These are phyloP conservation scores for Pseudogymnoascus sp. DNA, from an alignment of 2,329 filamentous ascomycete species.

Conservation along the genomic window DNA sequence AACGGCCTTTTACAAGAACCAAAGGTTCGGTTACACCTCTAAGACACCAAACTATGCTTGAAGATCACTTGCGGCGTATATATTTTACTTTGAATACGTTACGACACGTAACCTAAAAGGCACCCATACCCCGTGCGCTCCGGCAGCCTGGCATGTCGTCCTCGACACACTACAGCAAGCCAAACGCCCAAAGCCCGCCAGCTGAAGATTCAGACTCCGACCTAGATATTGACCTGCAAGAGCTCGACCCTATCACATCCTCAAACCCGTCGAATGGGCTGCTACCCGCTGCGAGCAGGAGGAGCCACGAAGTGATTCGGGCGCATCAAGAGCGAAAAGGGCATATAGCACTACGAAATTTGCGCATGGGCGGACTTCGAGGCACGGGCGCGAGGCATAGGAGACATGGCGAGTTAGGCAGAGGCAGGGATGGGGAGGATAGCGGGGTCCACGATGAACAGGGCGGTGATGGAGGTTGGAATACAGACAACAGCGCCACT, in stretches of 20 bases:
- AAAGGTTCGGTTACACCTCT: not conserved
- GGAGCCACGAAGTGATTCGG: conserved; percentile 23
- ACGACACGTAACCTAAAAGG: conserved; percentile 3
- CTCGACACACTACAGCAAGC: conserved; percentile 26
- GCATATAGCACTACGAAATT: conserved; percentile 62
- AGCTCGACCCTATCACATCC: conserved; percentile 57
- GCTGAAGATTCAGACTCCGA: conserved; percentile 67
- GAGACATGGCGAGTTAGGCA: conserved; percentile 54
- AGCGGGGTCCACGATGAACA: conserved; percentile 60
- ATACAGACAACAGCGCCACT: conserved; percentile 51
- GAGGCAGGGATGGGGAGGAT: conserved; percentile 46
- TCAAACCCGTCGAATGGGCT: conserved; percentile 20
- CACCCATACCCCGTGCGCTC: not conserved
- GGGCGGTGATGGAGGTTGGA: conserved; percentile 38
- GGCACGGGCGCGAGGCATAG: conserved; percentile 43
- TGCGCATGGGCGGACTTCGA: conserved; percentile 58
- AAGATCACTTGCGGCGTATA: not conserved
- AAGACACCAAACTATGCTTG: not conserved
- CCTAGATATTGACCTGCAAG: conserved; percentile 67
- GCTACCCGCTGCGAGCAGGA: conserved; percentile 24
- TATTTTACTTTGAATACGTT: not conserved
- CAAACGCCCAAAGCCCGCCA: conserved; percentile 49
- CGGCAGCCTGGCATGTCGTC: conserved; percentile 26
- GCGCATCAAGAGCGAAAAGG: conserved; percentile 27
- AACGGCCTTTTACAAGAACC: not conserved